Conservation (phyloP, 805 yeast genomes). For the Saccharomycopsis lassenensis region DNA sequence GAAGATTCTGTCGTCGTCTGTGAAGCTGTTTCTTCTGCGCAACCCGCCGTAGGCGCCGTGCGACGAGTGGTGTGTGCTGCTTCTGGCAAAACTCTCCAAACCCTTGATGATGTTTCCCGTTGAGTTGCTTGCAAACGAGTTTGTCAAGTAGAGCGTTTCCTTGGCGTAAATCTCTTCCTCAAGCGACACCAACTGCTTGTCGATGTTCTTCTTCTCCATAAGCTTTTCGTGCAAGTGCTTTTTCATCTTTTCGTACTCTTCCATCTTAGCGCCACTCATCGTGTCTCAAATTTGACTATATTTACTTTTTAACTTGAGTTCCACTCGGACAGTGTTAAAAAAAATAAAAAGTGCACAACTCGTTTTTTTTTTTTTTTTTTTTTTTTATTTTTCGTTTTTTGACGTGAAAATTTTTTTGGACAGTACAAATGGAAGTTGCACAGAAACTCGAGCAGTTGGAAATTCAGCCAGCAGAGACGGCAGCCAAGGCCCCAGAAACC, state of each 20-base stretch:
- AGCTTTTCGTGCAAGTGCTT: conserved; percentile 56
- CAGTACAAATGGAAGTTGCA: background rate
- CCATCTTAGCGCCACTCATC: too few species aligned
- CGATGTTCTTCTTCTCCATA: conserved; percentile 50
- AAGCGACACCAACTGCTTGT: conserved; percentile 45
- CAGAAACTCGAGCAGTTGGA: background rate
- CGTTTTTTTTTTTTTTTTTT: too few species aligned
- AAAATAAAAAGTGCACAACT: too few species aligned
- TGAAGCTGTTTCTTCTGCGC: conserved; percentile 37
- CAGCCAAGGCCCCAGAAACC: too few species aligned
- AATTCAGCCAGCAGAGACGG: too few species aligned
- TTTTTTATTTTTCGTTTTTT: too few species aligned
- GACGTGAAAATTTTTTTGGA: background rate
- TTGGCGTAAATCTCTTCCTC: conserved; percentile 74
- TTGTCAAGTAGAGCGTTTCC: conserved; percentile 70
- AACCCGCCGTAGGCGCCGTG: conserved; percentile 1
- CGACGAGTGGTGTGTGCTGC: conserved; percentile 18
- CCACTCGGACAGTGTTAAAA: too few species aligned
- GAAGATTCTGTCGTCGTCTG: conserved; percentile 74
- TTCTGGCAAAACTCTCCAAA: conserved; percentile 67
- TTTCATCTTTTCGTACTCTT: conserved; percentile 58
- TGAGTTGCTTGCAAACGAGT: conserved; percentile 31
- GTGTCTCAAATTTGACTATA: too few species aligned
- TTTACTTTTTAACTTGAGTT: too few species aligned
- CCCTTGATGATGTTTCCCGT: conserved; percentile 81